A percentile compares a stretch with the other conserved stretches of the same genome.
phyloP scores from a whole-genome alignment of 148 eudicot species.

The Rhododendron kiyosumense region DNA sequence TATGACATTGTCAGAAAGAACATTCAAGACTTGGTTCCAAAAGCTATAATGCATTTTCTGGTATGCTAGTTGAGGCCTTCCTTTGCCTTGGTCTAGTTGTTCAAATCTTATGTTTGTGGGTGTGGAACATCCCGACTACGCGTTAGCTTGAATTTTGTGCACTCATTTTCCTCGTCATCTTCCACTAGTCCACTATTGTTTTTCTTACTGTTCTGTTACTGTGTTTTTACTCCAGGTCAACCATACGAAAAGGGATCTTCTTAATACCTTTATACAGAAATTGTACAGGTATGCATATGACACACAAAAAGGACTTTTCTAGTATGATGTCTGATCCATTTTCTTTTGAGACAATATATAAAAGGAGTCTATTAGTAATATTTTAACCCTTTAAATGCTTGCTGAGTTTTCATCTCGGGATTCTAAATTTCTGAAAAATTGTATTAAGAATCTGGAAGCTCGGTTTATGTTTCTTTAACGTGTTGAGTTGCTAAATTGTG shows the following conservation, averaged over 20 bases:
- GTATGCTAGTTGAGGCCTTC: conserved; percentile 21
- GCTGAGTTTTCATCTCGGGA: not conserved
- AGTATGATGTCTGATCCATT: too few species aligned
- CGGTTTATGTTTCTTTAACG: not conserved
- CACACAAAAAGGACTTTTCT: not conserved
- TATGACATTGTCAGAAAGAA: conserved; percentile 65
- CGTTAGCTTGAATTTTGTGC: not conserved
- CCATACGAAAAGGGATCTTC: conserved; percentile 37
- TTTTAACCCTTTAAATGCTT: not conserved
- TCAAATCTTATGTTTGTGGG: not conserved
- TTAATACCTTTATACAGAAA: conserved; percentile 9
- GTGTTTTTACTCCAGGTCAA: conserved; percentile 24
- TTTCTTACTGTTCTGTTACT: not conserved
- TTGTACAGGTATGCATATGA: conserved; percentile 19
- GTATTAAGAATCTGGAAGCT: not conserved
- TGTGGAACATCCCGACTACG: not conserved
- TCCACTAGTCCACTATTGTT: not conserved
- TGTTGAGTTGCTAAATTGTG: not conserved
- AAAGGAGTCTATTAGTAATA: not conserved
- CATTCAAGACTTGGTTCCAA: conserved; percentile 57
- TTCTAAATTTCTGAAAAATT: not conserved
- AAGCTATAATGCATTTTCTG: conserved; percentile 65
- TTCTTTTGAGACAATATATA: not conserved
- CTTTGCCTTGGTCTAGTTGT: not conserved
- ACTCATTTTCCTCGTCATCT: not conserved